Evolutionary conservation across 495 filamentous ascomycete genomes (phyloP).

Genomic region (Cladorrhinum samala): DNA sequence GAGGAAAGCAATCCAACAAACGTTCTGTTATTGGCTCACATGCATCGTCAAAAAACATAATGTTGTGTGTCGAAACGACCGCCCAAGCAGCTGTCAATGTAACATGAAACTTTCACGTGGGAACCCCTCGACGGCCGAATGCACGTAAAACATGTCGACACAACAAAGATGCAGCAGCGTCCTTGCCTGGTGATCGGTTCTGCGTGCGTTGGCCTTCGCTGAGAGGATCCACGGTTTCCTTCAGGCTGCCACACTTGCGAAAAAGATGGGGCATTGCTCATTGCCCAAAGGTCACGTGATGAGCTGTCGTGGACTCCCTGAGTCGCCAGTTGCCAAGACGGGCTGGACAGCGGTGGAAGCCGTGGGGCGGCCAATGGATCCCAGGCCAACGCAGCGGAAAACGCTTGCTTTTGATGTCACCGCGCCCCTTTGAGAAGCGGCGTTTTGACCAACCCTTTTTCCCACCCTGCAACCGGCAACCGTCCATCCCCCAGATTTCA

Average conservation of each 20-base stretch:
- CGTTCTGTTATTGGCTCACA: no score
- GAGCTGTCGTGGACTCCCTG: background rate
- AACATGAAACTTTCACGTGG: background rate
- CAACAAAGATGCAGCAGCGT: no score
- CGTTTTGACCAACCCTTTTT: background rate
- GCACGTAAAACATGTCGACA: no score
- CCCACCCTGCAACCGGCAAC: background rate
- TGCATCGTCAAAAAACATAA: no score
- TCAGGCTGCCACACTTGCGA: background rate
- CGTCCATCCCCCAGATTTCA: background rate
- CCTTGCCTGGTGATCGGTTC: no score
- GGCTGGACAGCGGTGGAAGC: slow-evolving; percentile 4
- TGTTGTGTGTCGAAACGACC: no score
- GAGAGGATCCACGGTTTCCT: background rate
- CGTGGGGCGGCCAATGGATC: slow-evolving; percentile 12
- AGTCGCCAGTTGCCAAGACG: slow-evolving; percentile 6
- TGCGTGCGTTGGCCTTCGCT: background rate
- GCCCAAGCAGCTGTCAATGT: background rate
- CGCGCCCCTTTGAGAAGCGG: slow-evolving; percentile 11
- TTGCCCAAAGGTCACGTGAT: slow-evolving; percentile 13
- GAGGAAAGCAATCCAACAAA: background rate
- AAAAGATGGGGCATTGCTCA: slow-evolving; percentile 2
- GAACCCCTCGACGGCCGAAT: no score
- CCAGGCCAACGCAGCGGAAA: slow-evolving; percentile 8
- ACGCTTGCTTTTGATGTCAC: slow-evolving; percentile 22